These are phyloP conservation scores for Closterium sp. DNA, from an alignment of 139 green algal species.

Conservation along the genomic window DNA sequence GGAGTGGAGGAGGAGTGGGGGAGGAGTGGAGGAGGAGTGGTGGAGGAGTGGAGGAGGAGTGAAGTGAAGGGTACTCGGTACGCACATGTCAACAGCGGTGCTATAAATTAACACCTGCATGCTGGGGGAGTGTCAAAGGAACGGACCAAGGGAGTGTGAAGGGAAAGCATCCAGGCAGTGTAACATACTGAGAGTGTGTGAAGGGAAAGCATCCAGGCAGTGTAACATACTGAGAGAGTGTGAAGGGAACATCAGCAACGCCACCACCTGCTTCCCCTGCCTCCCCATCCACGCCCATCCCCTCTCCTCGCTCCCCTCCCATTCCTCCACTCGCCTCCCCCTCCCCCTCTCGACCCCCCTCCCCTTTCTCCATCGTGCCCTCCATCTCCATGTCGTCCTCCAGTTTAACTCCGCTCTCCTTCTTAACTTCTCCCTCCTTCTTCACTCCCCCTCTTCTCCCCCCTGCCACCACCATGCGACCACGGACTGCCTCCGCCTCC, in stretches of 20 bases:
- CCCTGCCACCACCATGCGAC: neutral
- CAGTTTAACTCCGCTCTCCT: neutral
- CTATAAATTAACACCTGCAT: too few relatives aligned
- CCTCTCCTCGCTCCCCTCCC: neutral
- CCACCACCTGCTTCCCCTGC: neutral
- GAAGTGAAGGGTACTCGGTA: too few relatives aligned
- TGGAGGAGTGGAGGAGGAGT: neutral
- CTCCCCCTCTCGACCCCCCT: neutral
- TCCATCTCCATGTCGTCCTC: too few relatives aligned
- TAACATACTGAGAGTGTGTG: too few relatives aligned
- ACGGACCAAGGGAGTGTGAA: too few relatives aligned
- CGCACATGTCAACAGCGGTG: too few relatives aligned
- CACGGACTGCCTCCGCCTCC: neutral
- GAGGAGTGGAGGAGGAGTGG: too few relatives aligned
- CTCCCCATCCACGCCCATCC: too few relatives aligned
- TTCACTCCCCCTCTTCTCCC: neutral
- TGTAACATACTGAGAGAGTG: neutral
- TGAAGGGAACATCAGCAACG: neutral
- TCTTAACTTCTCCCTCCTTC: neutral
- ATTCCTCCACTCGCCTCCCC: neutral
- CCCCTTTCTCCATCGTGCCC: neutral
- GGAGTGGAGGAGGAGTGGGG: too few relatives aligned
- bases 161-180: too few relatives aligned
- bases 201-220: too few relatives aligned
- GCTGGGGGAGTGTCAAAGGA: too few relatives aligned